phyloP scores from a whole-genome alignment of 345 rosid genomes.

The Lagerstroemia speciosa region DNA sequence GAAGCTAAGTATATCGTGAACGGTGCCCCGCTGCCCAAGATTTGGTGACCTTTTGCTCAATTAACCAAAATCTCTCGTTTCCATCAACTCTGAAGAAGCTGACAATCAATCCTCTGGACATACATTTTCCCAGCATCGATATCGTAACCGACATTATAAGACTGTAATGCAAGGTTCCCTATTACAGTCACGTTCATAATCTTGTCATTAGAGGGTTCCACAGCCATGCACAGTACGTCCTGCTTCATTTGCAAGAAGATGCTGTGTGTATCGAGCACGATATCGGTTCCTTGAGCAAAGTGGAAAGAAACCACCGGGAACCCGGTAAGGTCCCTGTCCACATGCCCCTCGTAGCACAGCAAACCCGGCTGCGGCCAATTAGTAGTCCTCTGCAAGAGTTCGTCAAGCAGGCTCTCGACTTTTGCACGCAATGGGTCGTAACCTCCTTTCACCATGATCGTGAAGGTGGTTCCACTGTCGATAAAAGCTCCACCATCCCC shows the following conservation, averaged over 20 bases:
- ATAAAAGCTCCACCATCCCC: slow-evolving; percentile 17
- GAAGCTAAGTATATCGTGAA: neutral
- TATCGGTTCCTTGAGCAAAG: slow-evolving; percentile 29
- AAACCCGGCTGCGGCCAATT: neutral
- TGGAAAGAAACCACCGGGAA: slow-evolving; percentile 36
- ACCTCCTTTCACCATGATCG: neutral
- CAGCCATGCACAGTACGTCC: slow-evolving; percentile 32
- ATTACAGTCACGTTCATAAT: slow-evolving; percentile 14
- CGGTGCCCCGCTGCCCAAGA: too few species aligned
- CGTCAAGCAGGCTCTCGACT: slow-evolving; percentile 4
- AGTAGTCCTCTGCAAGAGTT: neutral
- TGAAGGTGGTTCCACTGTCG: slow-evolving; percentile 9
- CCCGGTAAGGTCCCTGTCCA: slow-evolving; percentile 22
- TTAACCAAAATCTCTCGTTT: neutral
- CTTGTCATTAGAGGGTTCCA: slow-evolving; percentile 3
- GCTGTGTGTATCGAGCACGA: slow-evolving; percentile 30
- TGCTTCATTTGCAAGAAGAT: slow-evolving; percentile 23
- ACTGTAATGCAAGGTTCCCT: slow-evolving; percentile 39
- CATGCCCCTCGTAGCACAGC: slow-evolving; percentile 32
- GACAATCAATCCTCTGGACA: slow-evolving; percentile 34
- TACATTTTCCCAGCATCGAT: slow-evolving; percentile 13
- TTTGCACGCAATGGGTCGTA: slow-evolving; percentile 1
- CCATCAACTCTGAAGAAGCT: slow-evolving; percentile 18
- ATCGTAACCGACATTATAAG: slow-evolving; percentile 34
- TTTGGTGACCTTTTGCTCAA: too few species aligned